Conservation (phyloP, 2,329 filamentous ascomycete genomes). For the Cercospora nicotianae region DNA sequence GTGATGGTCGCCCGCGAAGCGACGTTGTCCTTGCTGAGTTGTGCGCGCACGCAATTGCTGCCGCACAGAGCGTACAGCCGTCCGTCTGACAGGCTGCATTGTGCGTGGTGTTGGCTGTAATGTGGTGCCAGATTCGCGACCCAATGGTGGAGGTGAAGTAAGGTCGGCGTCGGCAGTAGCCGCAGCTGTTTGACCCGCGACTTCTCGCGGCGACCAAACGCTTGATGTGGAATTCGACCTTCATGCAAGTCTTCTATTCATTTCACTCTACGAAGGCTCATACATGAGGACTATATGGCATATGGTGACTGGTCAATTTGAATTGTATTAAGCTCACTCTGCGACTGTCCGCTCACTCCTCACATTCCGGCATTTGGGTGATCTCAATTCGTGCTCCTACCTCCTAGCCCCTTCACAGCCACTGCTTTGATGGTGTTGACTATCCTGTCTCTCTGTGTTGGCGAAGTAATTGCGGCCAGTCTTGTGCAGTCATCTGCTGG, state of each 20-base stretch:
- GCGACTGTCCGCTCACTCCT: neutral
- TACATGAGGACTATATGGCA: neutral
- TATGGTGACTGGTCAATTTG: neutral
- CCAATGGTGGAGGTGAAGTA: slow-evolving; percentile 3
- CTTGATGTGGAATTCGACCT: neutral
- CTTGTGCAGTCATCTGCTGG: neutral
- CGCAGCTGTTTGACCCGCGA: neutral
- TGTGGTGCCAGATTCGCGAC: neutral
- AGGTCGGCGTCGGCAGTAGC: neutral
- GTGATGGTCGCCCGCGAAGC: slow-evolving; percentile 43
- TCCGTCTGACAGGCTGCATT: slow-evolving; percentile 50
- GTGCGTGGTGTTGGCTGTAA: slow-evolving; percentile 22
- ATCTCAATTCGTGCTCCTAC: neutral
- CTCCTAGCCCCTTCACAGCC: neutral
- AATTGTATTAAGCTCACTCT: neutral
- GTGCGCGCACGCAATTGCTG: slow-evolving; percentile 40
- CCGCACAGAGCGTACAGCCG: slow-evolving; percentile 43
- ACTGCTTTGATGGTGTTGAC: neutral
- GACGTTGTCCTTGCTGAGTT: slow-evolving; percentile 42
- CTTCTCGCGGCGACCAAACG: neutral
- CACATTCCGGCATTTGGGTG: neutral
- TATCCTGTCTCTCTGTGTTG: neutral
- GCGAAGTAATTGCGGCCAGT: neutral
- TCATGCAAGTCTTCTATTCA: neutral
- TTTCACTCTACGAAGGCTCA: neutral